These are phyloP conservation scores for Amanita thiersii DNA, from an alignment of 768 basidiomycete genomes.

Conservation along the genomic window DNA sequence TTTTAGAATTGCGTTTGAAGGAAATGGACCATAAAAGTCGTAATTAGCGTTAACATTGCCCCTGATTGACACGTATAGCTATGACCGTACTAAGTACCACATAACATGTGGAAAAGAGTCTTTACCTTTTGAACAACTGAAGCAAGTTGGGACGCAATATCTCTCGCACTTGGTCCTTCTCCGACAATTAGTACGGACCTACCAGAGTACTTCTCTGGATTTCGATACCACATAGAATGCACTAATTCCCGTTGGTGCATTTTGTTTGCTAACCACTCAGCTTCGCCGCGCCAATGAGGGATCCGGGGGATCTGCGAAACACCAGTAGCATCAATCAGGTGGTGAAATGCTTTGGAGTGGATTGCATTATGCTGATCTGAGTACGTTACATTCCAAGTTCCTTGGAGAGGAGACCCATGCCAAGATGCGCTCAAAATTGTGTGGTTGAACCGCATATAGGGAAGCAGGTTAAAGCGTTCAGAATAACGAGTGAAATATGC, in stretches of 20 bases:
- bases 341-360: constrained; percentile 31
- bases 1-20: background rate
- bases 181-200: constrained; percentile 38
- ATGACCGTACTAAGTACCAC: background rate
- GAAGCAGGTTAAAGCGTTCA: background rate
- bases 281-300: constrained; percentile 36
- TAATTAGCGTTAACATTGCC: background rate
- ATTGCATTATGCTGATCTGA: constrained; percentile 3
- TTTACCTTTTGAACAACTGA: constrained; percentile 32
- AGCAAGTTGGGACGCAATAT: constrained; percentile 34
- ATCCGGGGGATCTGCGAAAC: constrained; percentile 45
- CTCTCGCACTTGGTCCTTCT: constrained; percentile 39
- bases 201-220: constrained; percentile 32
- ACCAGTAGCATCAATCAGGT: constrained; percentile 49
- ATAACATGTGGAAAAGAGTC: constrained; percentile 6
- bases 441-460: background rate
- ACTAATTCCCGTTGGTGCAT: constrained; percentile 26
- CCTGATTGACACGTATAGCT: background rate
- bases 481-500: constrained; percentile 30
- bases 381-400: constrained; percentile 4
- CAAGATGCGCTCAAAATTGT: constrained; percentile 4
- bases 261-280: constrained; percentile 34
- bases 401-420: background rate
- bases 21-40: background rate
- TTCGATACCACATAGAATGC: constrained; percentile 48